Evolutionary conservation across 495 filamentous ascomycete genomes (phyloP), one percentile per base, ranked within the genome.

Genomic region (Terfezia claveryi): DNA sequence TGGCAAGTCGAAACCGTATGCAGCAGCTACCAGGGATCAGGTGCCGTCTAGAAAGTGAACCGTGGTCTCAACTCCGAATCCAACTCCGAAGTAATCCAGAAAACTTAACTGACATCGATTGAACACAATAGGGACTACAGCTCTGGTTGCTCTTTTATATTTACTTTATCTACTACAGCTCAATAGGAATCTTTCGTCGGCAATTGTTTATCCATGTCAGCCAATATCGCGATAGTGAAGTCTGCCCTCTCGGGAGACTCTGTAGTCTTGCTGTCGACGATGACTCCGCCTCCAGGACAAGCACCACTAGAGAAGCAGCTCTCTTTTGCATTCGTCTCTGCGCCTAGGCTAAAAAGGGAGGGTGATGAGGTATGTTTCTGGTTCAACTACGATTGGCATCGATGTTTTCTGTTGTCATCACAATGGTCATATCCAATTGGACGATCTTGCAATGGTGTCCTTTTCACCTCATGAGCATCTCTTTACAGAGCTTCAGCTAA

Each of bases 201-300:
- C 44, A 6, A 49, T 11, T 51, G 32, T 44, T 52, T 49, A 8
- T 12, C 55, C 53, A 55, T 38, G 56, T 59, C 60, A 54, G 50
- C 60, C 32, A 71, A 69, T 58, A 59, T 71, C 64, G 91, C 82
- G 62, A 88, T 82, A 61, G 88, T 96, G 64, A 99, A 99, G 75
- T 82, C 79, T 55, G 87, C 91, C 50, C 72, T 88, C 57, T 94
- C 87, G 58, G 92, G 92, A 55, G 92, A 96, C 71, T 93, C 86
- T 11, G 68, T 96, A 27, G 72, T 95, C 56, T 72, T 96, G 61
- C 75, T 80, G 62, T 76, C 72, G 52, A 79, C 80, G 64, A 74
- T 81, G 63, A 78, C 82, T 66, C 83, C 87, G 57, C 77, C 80
- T 32, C 73, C 74, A 54, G 50, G 23, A 5, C 1, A 32, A 12